Percentiles rank a stretch among this genome's conserved stretches.
phyloP scores from a whole-genome alignment of 1,139 yeast species.

The Debaryomyces fabryi region DNA sequence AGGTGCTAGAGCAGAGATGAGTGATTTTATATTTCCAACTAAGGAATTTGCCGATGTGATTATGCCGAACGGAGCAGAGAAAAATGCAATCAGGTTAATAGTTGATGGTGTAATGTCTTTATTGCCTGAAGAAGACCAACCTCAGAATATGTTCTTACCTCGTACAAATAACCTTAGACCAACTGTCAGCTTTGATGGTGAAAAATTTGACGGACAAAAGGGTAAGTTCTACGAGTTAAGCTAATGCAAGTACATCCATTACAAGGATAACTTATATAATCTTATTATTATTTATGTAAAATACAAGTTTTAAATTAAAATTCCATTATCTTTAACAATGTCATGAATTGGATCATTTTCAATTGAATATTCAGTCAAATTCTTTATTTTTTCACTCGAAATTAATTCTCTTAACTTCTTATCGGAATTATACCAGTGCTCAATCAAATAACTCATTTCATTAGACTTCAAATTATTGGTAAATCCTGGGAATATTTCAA shows the following conservation, averaged over 20 bases:
- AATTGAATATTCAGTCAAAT: conserved; percentile 40
- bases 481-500: conserved; percentile 51
- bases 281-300: conserved; percentile 8
- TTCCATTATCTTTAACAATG: conserved; percentile 30
- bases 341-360: conserved; percentile 51
- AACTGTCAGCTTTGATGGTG: conserved; percentile 36
- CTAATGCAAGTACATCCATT: conserved; percentile 16
- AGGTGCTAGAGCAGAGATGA: conserved; percentile 76
- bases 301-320: conserved; percentile 13
- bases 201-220: conserved; percentile 50
- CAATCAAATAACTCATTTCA: conserved; percentile 65
- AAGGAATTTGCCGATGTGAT: conserved; percentile 81
- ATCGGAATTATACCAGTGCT: conserved; percentile 67
- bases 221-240: conserved; percentile 53
- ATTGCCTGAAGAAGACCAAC: conserved; percentile 30
- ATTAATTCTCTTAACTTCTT: conserved; percentile 61
- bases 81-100: conserved; percentile 63
- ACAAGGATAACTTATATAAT: conserved; percentile 5
- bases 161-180: conserved; percentile 28
- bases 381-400: conserved; percentile 37
- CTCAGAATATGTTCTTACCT: conserved; percentile 18
- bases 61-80: conserved; percentile 72
- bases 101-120: conserved; percentile 67
- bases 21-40: conserved; percentile 71
- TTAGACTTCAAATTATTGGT: conserved; percentile 37